Evolutionary conservation across 2,329 filamentous ascomycete genomes (phyloP), one percentile per base, ranked within the genome.

Genomic region (Beauveria australis): DNA sequence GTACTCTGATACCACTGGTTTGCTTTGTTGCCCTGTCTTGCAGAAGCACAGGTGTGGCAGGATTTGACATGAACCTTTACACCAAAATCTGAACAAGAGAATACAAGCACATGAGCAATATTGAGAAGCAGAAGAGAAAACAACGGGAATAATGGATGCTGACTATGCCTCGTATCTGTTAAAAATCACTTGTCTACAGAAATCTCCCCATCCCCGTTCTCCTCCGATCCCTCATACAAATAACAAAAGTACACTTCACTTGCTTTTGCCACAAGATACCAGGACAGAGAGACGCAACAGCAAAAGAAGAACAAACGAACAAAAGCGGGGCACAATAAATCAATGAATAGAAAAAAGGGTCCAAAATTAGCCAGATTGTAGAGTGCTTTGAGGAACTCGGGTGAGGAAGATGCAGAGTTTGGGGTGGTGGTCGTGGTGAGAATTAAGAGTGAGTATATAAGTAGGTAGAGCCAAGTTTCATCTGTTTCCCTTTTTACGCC

Each of bases 391-490:
- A 7, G 19, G 12, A 37, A 37, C 33, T 37, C 33, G 12, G 33
- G 14, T 37, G 33, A 37, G 24, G 40, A 37, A 51, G n/a, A 30
- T 33, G 22, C 33, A 37, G 30, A 10, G 19, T 43, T 43, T 22
- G 22, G 30, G 22, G 26, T 48, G 41, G 14, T 28, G 33, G 40
- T 53, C 28, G 5, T 28, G 33, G 19, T 41, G 58, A 53, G 58
- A 46, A 60, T 60, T 60, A 60, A 60, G 43, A 59, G 33, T 53
- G 41, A 43, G 33, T 54, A 48, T 60, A 54, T 53, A 60, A 41
- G 47, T 59, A n/a, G 48, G 33, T 37, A 51, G 47, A 52, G 56
- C 37, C 46, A 30, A 51, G 47, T 59, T 59, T 24, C 47, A 41
- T 30, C 41, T 51, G 24, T 5, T 41, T 52, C 37, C 24, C 44